Evolutionary conservation across 2,329 filamentous ascomycete genomes (phyloP), one percentile per base, ranked within the genome.

Genomic region (Ceratocystis diversiconidia): DNA sequence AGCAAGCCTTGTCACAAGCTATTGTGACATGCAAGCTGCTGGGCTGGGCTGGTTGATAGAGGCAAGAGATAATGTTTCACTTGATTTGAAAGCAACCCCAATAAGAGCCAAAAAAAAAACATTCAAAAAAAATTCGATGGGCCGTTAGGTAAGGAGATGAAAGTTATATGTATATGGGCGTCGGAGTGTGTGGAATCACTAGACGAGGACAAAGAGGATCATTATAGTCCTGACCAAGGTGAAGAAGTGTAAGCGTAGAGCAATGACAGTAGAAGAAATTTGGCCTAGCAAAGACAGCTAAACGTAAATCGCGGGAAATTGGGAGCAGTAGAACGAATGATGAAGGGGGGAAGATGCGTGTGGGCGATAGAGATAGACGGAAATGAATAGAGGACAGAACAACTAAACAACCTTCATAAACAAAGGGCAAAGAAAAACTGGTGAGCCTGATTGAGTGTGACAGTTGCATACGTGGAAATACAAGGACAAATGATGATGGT

Each of bases 141-240:
- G 36, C 36, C 36, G 36, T 41, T 15, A 41, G 12, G 36, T 41
- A 41, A 41, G 36, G 36, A 41, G 36, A 41, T 41, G 36, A 41
- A 41, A 41, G 12, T 12, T 63, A 50, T 63, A 43, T 25, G 48
- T 52, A 55, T 52, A 32, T 32, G 48, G 62, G 46, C 30, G 50
- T 63, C 62, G 62, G 46, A 41, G 22, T 60, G 43, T 44, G 61
- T 61, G n/a, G 65, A 52, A 64, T 66, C 30, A 64, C 65, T 52
- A 55, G 43, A 52, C 50, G 61, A 63, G n/a, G 10, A 12, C 28
- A 5, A 4, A 28, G 28, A 66, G 65, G 65, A 61, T 63, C 65
- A 66, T 63, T 66, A 65, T 43, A 60, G 50, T 52, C 36, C 19
- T 28, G 48, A 52, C 22, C 22, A 3, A 50, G 32, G 44, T 10